Conservation (phyloP, 306 rosid species). For the Lotus japonicus region DNA sequence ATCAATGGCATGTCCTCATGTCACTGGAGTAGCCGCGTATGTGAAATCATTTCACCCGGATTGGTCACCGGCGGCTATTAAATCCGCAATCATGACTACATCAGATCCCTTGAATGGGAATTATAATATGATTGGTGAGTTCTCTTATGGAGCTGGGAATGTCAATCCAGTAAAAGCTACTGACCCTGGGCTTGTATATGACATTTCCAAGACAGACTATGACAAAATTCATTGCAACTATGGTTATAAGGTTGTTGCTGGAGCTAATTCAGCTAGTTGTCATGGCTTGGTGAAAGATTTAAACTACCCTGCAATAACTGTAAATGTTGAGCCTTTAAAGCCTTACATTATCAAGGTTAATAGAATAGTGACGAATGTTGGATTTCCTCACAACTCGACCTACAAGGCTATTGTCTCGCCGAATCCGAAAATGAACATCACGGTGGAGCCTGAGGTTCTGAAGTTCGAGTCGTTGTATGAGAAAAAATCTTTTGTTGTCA, state of each 20-base stretch:
- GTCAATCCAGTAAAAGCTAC: neutral
- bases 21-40: conserved; percentile 23
- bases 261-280: neutral
- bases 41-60: conserved; percentile 21
- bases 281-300: neutral
- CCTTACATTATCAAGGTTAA: neutral
- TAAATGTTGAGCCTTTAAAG: neutral
- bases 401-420: neutral
- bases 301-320: neutral
- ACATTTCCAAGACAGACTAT: neutral
- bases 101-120: neutral
- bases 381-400: neutral
- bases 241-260: neutral
- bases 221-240: neutral
- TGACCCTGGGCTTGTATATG: neutral
- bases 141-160: neutral
- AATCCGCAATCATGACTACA: conserved; percentile 18
- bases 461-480: neutral
- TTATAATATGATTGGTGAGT: neutral
- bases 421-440: neutral
- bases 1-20: conserved; percentile 36
- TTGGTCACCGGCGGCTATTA: conserved; percentile 25
- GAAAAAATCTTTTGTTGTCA: neutral
- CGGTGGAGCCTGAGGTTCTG: neutral
- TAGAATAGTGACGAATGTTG: neutral